These are phyloP conservation scores for Pythium periplocum DNA, from an alignment of 352 stramenopile species.

Conservation along the genomic window DNA sequence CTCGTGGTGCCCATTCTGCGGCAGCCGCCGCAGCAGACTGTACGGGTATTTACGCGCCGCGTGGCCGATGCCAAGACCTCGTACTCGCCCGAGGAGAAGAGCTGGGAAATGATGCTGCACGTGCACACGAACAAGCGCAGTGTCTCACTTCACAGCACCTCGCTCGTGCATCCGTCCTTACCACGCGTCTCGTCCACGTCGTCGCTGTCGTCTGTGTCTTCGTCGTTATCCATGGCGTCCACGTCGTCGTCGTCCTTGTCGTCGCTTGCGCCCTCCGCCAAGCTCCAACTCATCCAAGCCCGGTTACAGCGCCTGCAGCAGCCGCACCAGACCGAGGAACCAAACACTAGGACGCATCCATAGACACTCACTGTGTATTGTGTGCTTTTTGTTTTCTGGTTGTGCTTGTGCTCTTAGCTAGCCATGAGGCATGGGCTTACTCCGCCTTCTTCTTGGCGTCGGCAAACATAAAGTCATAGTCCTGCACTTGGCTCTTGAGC, in stretches of 20 bases:
- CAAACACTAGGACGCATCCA: too few relatives aligned
- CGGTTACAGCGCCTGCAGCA: slow-evolving; percentile 48
- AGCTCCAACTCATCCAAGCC: slow-evolving; percentile 63
- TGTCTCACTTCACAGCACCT: not conserved
- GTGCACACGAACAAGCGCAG: slow-evolving; percentile 20
- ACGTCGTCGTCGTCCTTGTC: slow-evolving; percentile 18
- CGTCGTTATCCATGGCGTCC: slow-evolving; percentile 7
- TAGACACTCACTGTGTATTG: too few relatives aligned
- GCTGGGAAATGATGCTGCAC: slow-evolving; percentile 65
- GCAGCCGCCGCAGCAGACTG: slow-evolving; percentile 36
- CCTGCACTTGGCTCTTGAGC: slow-evolving; percentile 76
- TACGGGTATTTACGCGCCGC: slow-evolving; percentile 53
- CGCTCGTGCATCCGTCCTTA: not conserved
- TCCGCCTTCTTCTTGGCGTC: slow-evolving; percentile 85
- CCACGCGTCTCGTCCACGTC: slow-evolving; percentile 10
- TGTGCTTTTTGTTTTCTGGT: not conserved
- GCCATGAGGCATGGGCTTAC: slow-evolving; percentile 23
- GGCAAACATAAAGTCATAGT: slow-evolving; percentile 89
- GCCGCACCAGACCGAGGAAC: not conserved
- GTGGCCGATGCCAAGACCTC: slow-evolving; percentile 13
- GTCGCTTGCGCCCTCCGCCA: slow-evolving; percentile 16
- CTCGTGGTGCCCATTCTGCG: slow-evolving; percentile 62
- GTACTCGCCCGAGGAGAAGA: slow-evolving; percentile 11
- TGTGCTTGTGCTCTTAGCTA: not conserved
- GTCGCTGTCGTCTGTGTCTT: slow-evolving; percentile 15